Base-by-base conservation (phyloP, 345 rosid genomes). In the Pelargonium nanum region DNA sequence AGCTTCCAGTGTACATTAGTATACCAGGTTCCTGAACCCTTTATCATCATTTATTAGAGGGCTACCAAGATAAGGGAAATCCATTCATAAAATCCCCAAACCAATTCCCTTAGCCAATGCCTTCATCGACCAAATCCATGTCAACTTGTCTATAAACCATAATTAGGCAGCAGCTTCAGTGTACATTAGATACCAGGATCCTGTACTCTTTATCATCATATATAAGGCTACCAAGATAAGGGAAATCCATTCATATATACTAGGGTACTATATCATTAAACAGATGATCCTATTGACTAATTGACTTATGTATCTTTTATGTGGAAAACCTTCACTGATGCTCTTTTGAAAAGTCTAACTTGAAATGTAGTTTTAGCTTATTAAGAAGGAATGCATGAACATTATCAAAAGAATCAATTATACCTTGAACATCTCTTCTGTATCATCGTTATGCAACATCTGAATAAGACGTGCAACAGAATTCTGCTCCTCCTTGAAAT, bases 351-450 rank as follows among this genome's bases (percentile, higher is more conserved):
- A 40, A 40, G 16, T 40, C 48, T 2, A 6, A 40, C 48, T n/a
- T 12, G 2, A 40, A 40, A 40, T 40, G 16, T 40, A 9, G 3
- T 28, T 28, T 28, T 2, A 28, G 32, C 32, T 28, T 28, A 28
- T 0, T 40, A 17, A 40, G 48, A 40, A 40, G 15, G 13, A 15
- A 12, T 40, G 48, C 10, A 40, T 15, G 15, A 40, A 40, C 15
- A n/a, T 19, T 19, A n/a, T n/a, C n/a, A n/a, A n/a, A 15, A 15
- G 34, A 58, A 48, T 45, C 64, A 55, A 40, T 69, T 59, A 61
- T 77, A 93, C 99, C 99, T 93, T 88, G 63, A 81, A 90, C 99
- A 93, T 87, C 81, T 93, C 97, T 71, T 89, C 99, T 22, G 79
- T 78, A 63, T 90, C 95, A 65, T 93, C 96, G 78, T 76, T 85